A percentile compares a stretch with the other conserved stretches of the same genome.
These are phyloP conservation scores for Skeletonema tropicum DNA, from an alignment of 108 stramenopile species.

Conservation along the genomic window DNA sequence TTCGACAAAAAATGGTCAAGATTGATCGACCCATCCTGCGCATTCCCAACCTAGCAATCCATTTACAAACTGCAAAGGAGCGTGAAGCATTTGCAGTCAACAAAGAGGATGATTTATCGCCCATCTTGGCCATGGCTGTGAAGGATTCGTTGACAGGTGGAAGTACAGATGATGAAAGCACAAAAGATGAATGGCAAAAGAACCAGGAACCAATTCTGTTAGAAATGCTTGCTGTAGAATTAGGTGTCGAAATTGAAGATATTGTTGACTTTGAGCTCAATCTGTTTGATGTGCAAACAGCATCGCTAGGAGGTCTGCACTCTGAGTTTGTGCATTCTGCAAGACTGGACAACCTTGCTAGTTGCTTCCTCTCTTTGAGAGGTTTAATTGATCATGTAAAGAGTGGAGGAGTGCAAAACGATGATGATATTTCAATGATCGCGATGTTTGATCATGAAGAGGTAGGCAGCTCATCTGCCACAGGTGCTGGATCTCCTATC, in stretches of 20 bases:
- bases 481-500: conserved; percentile 90
- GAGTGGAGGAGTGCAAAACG: conserved; percentile 48
- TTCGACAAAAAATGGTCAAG: conserved; percentile 67
- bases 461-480: conserved; percentile 79
- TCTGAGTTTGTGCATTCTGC: conserved; percentile 93
- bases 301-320: conserved; percentile 82
- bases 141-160: conserved; percentile 63
- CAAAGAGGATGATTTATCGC: conserved; percentile 92
- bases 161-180: conserved; percentile 22
- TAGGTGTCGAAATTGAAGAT: conserved; percentile 56
- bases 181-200: conserved; percentile 68
- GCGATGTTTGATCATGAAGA: conserved; percentile 99
- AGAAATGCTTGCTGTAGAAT: conserved; percentile 71
- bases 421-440: conserved; percentile 79
- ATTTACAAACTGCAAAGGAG: conserved; percentile 88
- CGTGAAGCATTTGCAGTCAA: conserved; percentile 88
- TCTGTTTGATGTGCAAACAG: conserved; percentile 92
- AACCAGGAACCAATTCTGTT: conserved; percentile 88
- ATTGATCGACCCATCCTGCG: conserved; percentile 82
- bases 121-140: conserved; percentile 88
- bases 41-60: conserved; percentile 95
- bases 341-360: conserved; percentile 94
- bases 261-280: conserved; percentile 95
- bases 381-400: conserved; percentile 71
- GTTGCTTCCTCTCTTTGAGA: conserved; percentile 85